Evolutionary conservation across 768 basidiomycete species (phyloP), one percentile per base, ranked within the genome.

Genomic region (Boletus huronensis): DNA sequence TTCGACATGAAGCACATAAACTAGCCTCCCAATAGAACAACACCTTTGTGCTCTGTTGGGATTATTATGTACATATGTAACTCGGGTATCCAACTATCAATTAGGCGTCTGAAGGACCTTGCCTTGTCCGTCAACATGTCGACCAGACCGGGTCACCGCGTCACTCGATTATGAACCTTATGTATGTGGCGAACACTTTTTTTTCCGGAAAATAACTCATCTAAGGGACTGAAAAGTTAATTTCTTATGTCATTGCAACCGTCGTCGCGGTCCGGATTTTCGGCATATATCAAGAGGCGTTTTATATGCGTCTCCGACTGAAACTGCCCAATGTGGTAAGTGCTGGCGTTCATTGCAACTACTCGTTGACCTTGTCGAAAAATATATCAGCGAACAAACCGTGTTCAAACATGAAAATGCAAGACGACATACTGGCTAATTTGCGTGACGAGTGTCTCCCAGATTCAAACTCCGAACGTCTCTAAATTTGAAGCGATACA

Each of bases 91-190:
- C 42, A 29, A 29, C 28, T 28, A 34, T 54, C 29, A 52, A 28
- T n/a, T n/a, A 38, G 36, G 28, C 31, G 47, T 32, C 54, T 50
- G 35, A 36, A 41, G 16, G 19, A 38, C 5, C 40, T 6, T 11
- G 28, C 47, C 49, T 44, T 48, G 29, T 44, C 39, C 6, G 47
- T 54, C 42, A 48, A 54, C 54, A 47, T 56, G 48, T 34, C 55
- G 35, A 54, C 54, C 40, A 46, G 34, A 45, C 23, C 6, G 32
- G 23, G 23, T 25, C 23, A 34, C 32, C 28, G 17, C 43, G 40
- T 58, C 34, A 28, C 28, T 29, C n/a, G 28, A 16, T 14, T 23
- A 25, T n/a, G 35, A 42, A 42, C 45, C 53, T 55, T 42, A n/a
- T 13, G 19, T 52, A 21, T 16, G 10, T 7, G 8, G 10, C 6